These are phyloP conservation scores for Dendrobium huoshanense DNA, from an alignment of 106 monocot genomes.

Conservation along the genomic window DNA sequence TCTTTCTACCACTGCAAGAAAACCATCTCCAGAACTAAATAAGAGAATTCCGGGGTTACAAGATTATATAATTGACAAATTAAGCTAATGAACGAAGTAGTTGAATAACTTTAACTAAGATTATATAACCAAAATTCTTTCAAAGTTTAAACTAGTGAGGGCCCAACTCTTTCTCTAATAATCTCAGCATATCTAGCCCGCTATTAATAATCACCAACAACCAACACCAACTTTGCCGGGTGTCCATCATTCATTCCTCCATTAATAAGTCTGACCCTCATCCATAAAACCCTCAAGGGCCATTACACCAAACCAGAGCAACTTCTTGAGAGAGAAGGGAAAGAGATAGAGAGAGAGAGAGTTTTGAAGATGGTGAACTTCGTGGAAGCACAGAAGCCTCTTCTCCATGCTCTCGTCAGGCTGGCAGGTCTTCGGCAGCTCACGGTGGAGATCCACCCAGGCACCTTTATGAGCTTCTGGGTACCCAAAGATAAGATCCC, in stretches of 20 bases:
- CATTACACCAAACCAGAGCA: not conserved
- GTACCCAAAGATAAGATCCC: slow-evolving; percentile 44
- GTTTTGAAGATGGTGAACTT: slow-evolving; percentile 64
- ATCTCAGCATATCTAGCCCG: not conserved
- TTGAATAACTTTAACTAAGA: not conserved
- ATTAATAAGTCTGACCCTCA: not conserved
- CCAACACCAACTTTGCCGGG: not conserved
- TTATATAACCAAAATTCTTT: not conserved
- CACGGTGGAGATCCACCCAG: slow-evolving; percentile 56
- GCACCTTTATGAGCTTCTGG: slow-evolving; percentile 75
- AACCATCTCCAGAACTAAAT: not conserved
- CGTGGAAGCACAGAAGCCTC: slow-evolving; percentile 60
- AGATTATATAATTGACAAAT: too few relatives aligned
- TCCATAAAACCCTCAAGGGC: not conserved
- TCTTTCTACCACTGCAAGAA: not conserved
- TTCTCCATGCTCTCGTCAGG: slow-evolving; percentile 51
- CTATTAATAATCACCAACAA: not conserved
- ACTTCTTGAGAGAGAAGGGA: not conserved
- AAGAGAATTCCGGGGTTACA: too few relatives aligned
- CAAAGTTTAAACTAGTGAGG: not conserved
- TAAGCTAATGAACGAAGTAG: not conserved
- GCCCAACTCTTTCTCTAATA: not conserved
- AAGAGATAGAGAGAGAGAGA: not conserved
- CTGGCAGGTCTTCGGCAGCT: slow-evolving; percentile 54
- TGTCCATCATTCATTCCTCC: not conserved